Conservation (phyloP, 441 rosid genomes). For the Cnidoscolus chayamansa region DNA sequence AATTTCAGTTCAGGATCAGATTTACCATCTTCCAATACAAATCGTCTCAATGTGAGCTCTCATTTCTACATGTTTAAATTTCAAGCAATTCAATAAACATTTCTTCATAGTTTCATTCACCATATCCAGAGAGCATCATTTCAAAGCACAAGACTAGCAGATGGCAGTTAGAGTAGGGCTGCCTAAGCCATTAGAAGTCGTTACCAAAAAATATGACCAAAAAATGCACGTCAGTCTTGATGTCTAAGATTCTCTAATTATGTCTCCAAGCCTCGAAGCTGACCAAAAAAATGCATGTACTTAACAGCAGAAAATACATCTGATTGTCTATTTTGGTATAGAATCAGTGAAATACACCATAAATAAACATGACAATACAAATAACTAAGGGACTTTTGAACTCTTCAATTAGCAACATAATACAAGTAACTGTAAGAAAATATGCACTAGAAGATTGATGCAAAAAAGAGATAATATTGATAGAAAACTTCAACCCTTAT, state of each 20-base stretch:
- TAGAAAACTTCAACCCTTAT: conserved; percentile 11
- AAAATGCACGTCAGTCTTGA: not conserved
- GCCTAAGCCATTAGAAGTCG: not conserved
- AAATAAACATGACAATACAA: not conserved
- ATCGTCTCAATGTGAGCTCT: not conserved
- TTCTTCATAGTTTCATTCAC: conserved; percentile 3
- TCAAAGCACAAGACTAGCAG: not conserved
- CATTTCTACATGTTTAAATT: not conserved
- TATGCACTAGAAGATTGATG: conserved; percentile 10
- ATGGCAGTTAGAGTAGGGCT: not conserved
- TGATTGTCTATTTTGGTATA: not conserved
- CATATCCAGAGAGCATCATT: not conserved
- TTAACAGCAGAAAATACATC: conserved; percentile 4
- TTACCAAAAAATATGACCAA: not conserved
- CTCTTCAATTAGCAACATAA: not conserved
- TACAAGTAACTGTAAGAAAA: not conserved
- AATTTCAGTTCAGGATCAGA: not conserved
- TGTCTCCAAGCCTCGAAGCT: not conserved
- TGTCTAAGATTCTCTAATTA: not conserved
- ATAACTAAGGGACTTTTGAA: not conserved
- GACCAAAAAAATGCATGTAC: not conserved
- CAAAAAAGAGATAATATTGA: not conserved
- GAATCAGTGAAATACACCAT: not conserved
- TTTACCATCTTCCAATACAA: not conserved
- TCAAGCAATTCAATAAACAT: not conserved